phyloP scores from a whole-genome alignment of 139 green algal species.

The Micractinium sp. region DNA sequence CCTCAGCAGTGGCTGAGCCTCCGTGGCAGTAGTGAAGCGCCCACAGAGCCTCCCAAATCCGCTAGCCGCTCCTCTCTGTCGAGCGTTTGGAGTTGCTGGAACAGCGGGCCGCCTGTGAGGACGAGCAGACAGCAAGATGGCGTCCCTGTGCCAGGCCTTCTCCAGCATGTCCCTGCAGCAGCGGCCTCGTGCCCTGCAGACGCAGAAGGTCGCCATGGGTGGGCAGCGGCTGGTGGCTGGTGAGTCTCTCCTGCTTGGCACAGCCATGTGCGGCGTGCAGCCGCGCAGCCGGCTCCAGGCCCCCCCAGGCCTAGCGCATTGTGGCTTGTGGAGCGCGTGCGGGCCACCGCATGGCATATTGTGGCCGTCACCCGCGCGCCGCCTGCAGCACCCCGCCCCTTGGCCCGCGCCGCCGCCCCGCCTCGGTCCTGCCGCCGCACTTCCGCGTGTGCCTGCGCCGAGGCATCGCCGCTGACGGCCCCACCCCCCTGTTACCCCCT shows the following conservation, averaged over 20 bases:
- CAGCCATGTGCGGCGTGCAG: not conserved
- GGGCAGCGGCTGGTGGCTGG: slow-evolving; percentile 32
- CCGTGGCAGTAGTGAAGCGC: no score
- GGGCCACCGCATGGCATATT: no score
- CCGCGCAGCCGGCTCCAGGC: not conserved
- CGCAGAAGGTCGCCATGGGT: slow-evolving; percentile 14
- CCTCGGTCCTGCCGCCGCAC: not conserved
- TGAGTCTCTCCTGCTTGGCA: not conserved
- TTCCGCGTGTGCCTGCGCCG: not conserved
- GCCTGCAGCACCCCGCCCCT: no score
- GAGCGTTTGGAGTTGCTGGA: no score
- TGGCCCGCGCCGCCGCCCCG: no score
- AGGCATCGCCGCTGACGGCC: not conserved
- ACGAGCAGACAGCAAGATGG: slow-evolving; percentile 1
- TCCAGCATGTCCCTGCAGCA: slow-evolving; percentile 16
- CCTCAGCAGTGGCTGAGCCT: no score
- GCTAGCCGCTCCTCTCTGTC: no score
- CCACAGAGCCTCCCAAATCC: no score
- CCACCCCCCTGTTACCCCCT: not conserved
- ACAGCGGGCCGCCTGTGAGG: no score
- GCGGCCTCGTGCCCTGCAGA: slow-evolving; percentile 8
- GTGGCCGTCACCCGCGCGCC: no score
- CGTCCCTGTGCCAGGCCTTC: slow-evolving; percentile 34
- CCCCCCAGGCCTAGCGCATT: not conserved
- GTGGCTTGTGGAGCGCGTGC: not conserved